phyloP scores from a whole-genome alignment of 345 rosid genomes.

The Reutealis trisperma region DNA sequence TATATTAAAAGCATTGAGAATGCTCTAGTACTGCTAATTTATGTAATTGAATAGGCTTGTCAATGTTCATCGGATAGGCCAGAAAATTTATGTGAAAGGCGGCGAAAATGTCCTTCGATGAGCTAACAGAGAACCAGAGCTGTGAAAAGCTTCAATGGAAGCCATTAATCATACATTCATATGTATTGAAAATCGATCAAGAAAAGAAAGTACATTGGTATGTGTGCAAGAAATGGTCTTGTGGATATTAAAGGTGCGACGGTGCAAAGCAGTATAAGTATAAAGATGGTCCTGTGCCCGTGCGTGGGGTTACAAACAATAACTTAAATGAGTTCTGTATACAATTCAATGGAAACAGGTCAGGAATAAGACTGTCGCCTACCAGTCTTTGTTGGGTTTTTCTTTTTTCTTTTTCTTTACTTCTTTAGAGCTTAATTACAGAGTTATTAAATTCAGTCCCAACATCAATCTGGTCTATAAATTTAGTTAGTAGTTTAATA shows the following conservation, averaged over 20 bases:
- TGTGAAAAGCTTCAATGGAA: neutral
- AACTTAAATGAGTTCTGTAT: too few species aligned
- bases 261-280: neutral
- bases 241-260: neutral
- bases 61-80: neutral
- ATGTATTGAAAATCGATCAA: neutral
- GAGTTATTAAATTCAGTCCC: too few species aligned
- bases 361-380: too few species aligned
- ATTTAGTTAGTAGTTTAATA: too few species aligned
- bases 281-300: neutral
- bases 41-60: too few species aligned
- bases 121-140: neutral
- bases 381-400: too few species aligned
- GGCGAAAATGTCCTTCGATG: neutral
- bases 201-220: constrained; percentile 13
- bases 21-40: too few species aligned
- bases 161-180: neutral
- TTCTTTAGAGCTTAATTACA: too few species aligned
- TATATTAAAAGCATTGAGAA: too few species aligned
- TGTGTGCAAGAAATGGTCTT: constrained; percentile 26
- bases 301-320: neutral
- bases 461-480: too few species aligned
- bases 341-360: too few species aligned
- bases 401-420: too few species aligned
- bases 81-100: neutral